Conservation (phyloP, 2,329 filamentous ascomycete genomes). For the Aspergillus nomiae region DNA sequence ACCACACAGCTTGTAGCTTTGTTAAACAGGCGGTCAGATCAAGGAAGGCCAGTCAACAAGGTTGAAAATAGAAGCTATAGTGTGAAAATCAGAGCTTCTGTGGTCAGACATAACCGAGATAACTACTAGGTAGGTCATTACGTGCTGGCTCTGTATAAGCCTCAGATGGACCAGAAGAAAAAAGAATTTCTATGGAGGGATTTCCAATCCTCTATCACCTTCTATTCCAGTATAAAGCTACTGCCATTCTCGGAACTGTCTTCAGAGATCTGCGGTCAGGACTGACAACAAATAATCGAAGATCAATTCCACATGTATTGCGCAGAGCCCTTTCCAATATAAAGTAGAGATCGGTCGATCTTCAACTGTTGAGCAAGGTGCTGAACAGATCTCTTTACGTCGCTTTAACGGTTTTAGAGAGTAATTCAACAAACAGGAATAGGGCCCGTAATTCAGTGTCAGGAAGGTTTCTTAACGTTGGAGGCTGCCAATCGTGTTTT, state of each 20-base stretch:
- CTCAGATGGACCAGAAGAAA: neutral
- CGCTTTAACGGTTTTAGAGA: neutral
- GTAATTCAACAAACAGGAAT: neutral
- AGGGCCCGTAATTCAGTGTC: neutral
- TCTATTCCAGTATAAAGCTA: too few relatives aligned
- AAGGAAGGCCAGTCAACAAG: neutral
- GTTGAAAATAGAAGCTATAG: neutral
- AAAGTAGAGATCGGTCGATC: neutral
- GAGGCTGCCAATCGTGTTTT: neutral
- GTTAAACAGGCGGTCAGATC: neutral
- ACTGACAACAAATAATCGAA: neutral
- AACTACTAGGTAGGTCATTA: neutral
- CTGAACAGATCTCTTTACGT: neutral
- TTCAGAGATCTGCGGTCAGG: neutral
- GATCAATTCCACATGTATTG: neutral
- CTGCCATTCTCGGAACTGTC: neutral
- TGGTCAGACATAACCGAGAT: neutral
- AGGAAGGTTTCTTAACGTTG: neutral
- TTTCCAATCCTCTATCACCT: neutral
- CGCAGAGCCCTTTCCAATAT: neutral
- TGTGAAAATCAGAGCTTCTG: neutral
- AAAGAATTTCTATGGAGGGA: neutral
- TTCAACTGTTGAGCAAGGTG: neutral
- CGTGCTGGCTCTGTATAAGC: neutral
- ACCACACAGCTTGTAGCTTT: neutral